phyloP scores from a whole-genome alignment of 306 rosid genomes.

The Glycine soja region DNA sequence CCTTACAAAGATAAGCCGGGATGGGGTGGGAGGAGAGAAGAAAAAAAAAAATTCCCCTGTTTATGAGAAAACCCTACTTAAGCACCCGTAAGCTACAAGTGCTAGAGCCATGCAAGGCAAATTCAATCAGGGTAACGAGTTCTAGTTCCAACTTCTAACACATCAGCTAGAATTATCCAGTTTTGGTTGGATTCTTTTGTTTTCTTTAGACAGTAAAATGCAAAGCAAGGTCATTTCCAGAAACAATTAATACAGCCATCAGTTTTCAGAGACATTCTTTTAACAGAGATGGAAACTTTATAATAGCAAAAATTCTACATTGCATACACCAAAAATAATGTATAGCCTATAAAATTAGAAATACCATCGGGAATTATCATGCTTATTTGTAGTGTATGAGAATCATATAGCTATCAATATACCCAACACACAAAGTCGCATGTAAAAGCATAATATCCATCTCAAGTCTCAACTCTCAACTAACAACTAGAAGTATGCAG shows the following conservation, averaged over 20 bases:
- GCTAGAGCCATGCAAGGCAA: slow-evolving; percentile 20
- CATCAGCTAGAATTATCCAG: not conserved
- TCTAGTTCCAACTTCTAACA: not conserved
- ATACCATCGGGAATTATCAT: slow-evolving; percentile 8
- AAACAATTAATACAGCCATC: not conserved
- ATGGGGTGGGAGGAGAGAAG: no score
- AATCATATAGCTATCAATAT: slow-evolving; percentile 1
- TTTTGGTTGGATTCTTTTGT: not conserved
- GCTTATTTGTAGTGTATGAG: slow-evolving; percentile 3
- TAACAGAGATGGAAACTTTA: slow-evolving; percentile 1
- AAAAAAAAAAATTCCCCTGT: no score
- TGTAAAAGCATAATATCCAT: not conserved
- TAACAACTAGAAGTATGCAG: not conserved
- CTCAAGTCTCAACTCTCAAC: not conserved
- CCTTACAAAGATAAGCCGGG: not conserved
- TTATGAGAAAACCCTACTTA: not conserved
- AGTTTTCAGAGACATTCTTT: not conserved
- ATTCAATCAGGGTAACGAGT: slow-evolving; percentile 27
- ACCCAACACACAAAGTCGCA: slow-evolving; percentile 20
- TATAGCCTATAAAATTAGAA: not conserved
- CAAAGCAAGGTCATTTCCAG: not conserved
- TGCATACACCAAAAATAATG: not conserved
- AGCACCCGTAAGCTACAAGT: slow-evolving; percentile 1
- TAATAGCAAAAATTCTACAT: slow-evolving; percentile 1
- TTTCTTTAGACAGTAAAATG: slow-evolving; percentile 11